These are phyloP conservation scores for Teunomyces lycoperdinae DNA, from an alignment of 805 yeast species.

Conservation along the genomic window DNA sequence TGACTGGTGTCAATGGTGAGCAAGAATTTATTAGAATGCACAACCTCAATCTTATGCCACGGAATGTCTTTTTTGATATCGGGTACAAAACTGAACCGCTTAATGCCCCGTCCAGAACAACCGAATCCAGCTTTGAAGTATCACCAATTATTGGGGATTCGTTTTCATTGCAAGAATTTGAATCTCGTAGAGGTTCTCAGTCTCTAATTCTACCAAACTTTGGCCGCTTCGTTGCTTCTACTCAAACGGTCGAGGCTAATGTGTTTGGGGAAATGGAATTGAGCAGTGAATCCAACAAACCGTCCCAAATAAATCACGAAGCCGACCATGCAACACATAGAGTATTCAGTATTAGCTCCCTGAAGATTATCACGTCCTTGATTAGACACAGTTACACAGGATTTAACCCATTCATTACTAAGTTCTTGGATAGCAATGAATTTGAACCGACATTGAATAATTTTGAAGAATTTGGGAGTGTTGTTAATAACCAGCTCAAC, in stretches of 20 bases:
- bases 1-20: not conserved
- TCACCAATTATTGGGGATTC: conserved; percentile 10
- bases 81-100: conserved; percentile 36
- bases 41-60: conserved; percentile 22
- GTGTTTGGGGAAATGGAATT: conserved; percentile 46
- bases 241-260: conserved; percentile 40
- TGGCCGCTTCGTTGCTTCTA: conserved; percentile 31
- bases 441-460: conserved; percentile 58
- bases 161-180: conserved; percentile 9
- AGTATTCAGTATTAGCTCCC: conserved; percentile 30
- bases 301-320: conserved; percentile 10
- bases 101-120: conserved; percentile 13
- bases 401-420: conserved; percentile 56
- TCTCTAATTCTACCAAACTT: conserved; percentile 30
- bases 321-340: conserved; percentile 11
- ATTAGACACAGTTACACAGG: conserved; percentile 66
- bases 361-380: conserved; percentile 30
- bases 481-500: conserved; percentile 8
- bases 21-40: conserved; percentile 8
- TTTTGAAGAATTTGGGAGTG: conserved; percentile 64
- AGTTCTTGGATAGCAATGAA: conserved; percentile 50
- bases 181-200: conserved; percentile 15
- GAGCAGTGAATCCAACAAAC: conserved; percentile 23
- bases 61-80: conserved; percentile 38
- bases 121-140: conserved; percentile 17